These are phyloP conservation scores for Fusarium vanettenii DNA, from an alignment of 2,329 filamentous ascomycete species.

Conservation along the genomic window DNA sequence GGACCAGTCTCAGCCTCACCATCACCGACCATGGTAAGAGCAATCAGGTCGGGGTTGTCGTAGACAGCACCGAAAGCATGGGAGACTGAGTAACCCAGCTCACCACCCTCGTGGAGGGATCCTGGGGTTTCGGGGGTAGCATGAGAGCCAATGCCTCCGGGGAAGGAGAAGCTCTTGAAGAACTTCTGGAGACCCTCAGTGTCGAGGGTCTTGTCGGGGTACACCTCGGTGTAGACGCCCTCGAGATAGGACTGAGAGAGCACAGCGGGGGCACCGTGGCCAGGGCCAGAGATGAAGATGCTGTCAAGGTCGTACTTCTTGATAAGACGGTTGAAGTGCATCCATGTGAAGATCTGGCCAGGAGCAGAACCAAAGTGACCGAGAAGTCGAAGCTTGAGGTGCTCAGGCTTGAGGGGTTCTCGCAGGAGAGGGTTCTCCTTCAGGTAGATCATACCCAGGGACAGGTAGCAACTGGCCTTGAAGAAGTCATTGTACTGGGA, in stretches of 20 bases:
- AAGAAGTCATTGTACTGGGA: constrained; percentile 79
- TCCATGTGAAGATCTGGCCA: constrained; percentile 84
- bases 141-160: constrained; percentile 81
- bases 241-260: constrained; percentile 83
- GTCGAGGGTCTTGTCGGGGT: constrained; percentile 78
- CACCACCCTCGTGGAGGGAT: constrained; percentile 81
- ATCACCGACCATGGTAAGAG: constrained; percentile 82
- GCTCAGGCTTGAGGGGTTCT: constrained; percentile 74
- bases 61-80: constrained; percentile 83
- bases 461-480: constrained; percentile 79
- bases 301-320: constrained; percentile 81
- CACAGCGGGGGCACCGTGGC: constrained; percentile 81
- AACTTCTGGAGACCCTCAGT: constrained; percentile 77
- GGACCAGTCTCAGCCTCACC: constrained; percentile 86
- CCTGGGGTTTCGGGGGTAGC: constrained; percentile 84
- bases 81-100: constrained; percentile 84
- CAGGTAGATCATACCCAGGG: constrained; percentile 84
- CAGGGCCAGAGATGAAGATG: constrained; percentile 80
- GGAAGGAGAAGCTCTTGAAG: constrained; percentile 88
- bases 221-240: constrained; percentile 81
- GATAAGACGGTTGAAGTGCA: constrained; percentile 85
- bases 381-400: constrained; percentile 79
- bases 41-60: constrained; percentile 79
- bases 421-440: constrained; percentile 78
- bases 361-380: constrained; percentile 85